Evolutionary conservation across 2,329 filamentous ascomycete genomes (phyloP), one percentile per base, ranked within the genome.

Genomic region (Aspergillus fischeri): DNA sequence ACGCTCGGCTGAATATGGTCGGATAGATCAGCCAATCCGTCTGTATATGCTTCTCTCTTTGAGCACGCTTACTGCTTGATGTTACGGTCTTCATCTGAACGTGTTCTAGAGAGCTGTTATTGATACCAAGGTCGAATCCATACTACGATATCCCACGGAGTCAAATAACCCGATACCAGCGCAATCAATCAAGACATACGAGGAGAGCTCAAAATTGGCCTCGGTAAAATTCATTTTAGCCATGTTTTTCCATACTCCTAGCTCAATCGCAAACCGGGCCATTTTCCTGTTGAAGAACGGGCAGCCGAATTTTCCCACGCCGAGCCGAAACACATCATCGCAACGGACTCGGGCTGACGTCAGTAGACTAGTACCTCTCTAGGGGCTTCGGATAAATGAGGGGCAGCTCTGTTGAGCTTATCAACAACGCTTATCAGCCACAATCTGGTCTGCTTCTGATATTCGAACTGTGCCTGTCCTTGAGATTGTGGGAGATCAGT

Each of bases 191-290:
- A 38, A 5, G 14, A 32, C 11, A 32, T 14, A 14, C 14, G 11
- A 32, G 11, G 20, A 44, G n/a, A 21, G 41, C 41, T 44, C 44
- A 11, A 21, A 4, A 9, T 9, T 6, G n/a, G 44, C 20, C 10
- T 27, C 10, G 44, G 44, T 17, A 47, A 24, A 24, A 47, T 47
- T 27, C 44, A 27, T 6, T 60, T 59, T 57, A 62, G 51, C 44
- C 27, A 28, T 47, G 28, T 38, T 49, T 24, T 4, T 14, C 29
- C 11, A 2, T 35, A 5, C 41, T 1, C 53, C 35, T 49, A 21
- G 42, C 38, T 44, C 20, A 45, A 38, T 44, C 11, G 49, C 41
- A 45, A 27, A 21, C n/a, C 41, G 32, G 52, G 5, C 28, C 44
- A 27, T 49, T 35, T 29, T 29, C 42, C 20, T 24, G 2, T 45